Conservation (phyloP, 75 land plant species). For the Pinus taeda region DNA sequence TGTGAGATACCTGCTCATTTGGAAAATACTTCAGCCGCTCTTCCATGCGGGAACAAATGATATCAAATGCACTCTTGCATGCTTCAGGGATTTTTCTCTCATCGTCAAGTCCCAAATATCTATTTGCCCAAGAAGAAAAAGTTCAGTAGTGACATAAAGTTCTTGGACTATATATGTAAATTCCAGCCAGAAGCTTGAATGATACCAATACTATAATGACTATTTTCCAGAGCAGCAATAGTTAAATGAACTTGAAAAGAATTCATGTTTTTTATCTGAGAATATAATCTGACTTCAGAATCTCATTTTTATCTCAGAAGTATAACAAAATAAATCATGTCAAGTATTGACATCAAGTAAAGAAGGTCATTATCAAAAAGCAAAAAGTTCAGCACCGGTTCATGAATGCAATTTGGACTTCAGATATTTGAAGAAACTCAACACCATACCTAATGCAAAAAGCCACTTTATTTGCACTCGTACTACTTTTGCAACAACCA, state of each 20-base stretch:
- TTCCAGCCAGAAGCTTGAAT: background rate
- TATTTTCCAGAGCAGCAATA: background rate
- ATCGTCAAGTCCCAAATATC: conserved; percentile 83
- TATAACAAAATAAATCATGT: background rate
- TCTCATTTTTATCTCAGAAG: too few relatives aligned
- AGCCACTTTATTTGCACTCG: conserved; percentile 47
- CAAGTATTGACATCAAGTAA: background rate
- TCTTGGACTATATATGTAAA: too few relatives aligned
- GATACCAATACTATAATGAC: background rate
- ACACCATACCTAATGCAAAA: conserved; percentile 22
- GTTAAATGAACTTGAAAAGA: too few relatives aligned
- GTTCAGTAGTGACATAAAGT: too few relatives aligned
- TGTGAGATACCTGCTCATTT: conserved; percentile 65
- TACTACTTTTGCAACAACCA: conserved; percentile 57
- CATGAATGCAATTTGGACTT: background rate
- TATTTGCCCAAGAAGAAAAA: conserved; percentile 13
- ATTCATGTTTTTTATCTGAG: too few relatives aligned
- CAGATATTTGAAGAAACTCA: background rate
- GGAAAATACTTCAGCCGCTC: conserved; percentile 66
- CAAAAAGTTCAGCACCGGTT: background rate
- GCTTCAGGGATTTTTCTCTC: conserved; percentile 45
- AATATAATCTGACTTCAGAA: too few relatives aligned
- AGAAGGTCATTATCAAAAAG: background rate
- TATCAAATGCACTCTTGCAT: conserved; percentile 82
- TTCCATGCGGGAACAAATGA: conserved; percentile 89